A percentile compares a stretch with the other conserved stretches of the same genome.
phyloP scores from a whole-genome alignment of 306 rosid species.

The Glycine soja region DNA sequence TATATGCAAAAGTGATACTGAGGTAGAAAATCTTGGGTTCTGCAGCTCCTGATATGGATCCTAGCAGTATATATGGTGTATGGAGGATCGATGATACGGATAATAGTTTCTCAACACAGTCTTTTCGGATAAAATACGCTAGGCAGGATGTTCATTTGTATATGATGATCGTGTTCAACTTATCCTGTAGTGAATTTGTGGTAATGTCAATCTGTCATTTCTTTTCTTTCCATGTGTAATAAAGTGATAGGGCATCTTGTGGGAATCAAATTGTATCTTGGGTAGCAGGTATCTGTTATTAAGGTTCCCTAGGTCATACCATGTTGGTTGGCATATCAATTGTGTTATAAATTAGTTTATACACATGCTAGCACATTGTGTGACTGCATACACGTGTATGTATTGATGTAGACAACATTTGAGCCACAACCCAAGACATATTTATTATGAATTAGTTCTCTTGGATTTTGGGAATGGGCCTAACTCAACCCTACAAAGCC shows the following conservation, averaged over 20 bases:
- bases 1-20: constrained; percentile 31
- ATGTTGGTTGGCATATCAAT: constrained; percentile 33
- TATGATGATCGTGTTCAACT: constrained; percentile 80
- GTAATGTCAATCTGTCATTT: constrained; percentile 54
- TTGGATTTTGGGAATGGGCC: no score
- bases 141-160: constrained; percentile 85
- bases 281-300: constrained; percentile 25
- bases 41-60: constrained; percentile 78
- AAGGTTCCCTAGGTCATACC: neutral
- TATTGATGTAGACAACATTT: neutral
- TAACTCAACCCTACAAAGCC: no score
- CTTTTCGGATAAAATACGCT: constrained; percentile 88
- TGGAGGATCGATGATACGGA: constrained; percentile 93
- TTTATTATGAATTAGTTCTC: neutral
- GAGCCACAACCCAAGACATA: neutral
- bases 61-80: constrained; percentile 59
- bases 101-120: constrained; percentile 91
- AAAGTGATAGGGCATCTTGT: constrained; percentile 25
- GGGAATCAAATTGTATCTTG: constrained; percentile 26
- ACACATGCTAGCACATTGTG: neutral
- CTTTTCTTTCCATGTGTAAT: constrained; percentile 7
- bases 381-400: neutral
- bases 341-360: constrained; percentile 11
- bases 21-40: constrained; percentile 33
- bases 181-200: constrained; percentile 64